Evolutionary conservation across 768 basidiomycete genomes (phyloP), one percentile per base, ranked within the genome.

Genomic region (Tephrocybe sp.): DNA sequence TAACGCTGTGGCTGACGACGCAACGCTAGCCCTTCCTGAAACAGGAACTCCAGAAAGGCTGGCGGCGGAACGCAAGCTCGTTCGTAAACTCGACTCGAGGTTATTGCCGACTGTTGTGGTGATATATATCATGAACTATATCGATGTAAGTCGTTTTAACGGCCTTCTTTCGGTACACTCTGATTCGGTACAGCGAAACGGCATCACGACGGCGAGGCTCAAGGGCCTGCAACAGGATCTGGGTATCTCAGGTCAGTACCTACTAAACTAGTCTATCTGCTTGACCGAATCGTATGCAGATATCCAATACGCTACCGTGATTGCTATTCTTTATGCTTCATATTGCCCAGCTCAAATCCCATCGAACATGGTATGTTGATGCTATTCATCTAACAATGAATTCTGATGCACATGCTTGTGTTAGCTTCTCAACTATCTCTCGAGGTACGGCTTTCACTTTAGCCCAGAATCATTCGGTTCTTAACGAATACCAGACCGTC

Each of bases 41-140:
- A 52, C 58, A 6, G 62, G 63, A 8, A 58, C 62, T 32, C 55
- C 54, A 17, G 73, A 74, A 57, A 64, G 75, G 20, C 46, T 64
- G 12, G 50, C 64, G 26, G 73, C 70, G 7, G 74, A 76, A 60
- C 65, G 66, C 56, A 69, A 59, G 48, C 76, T 88, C 14, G 74
- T 83, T 14, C 70, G 79, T 34, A 81, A 77, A 53, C 71, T 88
- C 41, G 85, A 86, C 56, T 63, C 57, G 53, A 71, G 83, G 30
- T 64, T 86, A 3, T 60, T 88, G 41, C 81, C 81, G 0, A 79
- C 79, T 0, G 76, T 86, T 33, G 68, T 83, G 17, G 46, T 84
- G 46, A 81, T 86, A 28, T 84, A 69, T 56, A 75, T 86, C 53
- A 78, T 85, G 80, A 86, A 86, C 56, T 84, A 83, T 56, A 84